Evolutionary conservation across 2,329 filamentous ascomycete species (phyloP), one percentile per base, ranked within the genome.

Genomic region (Pseudogymnoascus sp.): DNA sequence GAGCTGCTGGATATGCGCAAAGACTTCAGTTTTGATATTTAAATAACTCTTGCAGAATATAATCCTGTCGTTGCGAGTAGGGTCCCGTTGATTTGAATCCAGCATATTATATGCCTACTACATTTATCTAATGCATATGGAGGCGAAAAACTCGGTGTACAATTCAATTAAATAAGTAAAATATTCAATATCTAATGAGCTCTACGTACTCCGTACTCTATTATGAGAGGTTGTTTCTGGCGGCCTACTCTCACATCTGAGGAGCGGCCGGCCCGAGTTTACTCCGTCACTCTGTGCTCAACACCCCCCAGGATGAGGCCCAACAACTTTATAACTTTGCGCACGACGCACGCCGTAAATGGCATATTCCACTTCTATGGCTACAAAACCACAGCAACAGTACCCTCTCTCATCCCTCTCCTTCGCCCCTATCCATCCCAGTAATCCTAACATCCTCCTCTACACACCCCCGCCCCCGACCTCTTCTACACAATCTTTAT

Each of bases 351-450:
- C 4, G 2, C 9, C n/a, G 18, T 22, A 16, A 41, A 22, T 9
- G 7, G 2, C 38, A 63, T 50, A 18, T 58, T 59, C 38, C 16
- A 62, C 37, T 18, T 54, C 22, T n/a, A 58, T 22, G 38, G 38
- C 38, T 16, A 41, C 38, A 6, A 14, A 20, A 41, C 8, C 8
- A 20, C 11, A 41, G 6, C 16, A 22, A 22, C 38, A 41, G 7
- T 16, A 41, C 18, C 43, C 63, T 61, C 64, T 61, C 63, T 62
- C 60, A 25, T 64, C 63, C 64, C 65, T 58, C 64, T 64, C 62
- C 64, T 60, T 62, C 64, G 65, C 65, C 57, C 64, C 63, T 64
- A 50, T 62, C 35, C 39, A 37, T 61, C 61, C 61, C 28, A 37
- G 63, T 59, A 58, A 66, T 61, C 60, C 61, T 36, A 54, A 57